A percentile compares a stretch with the other conserved stretches of the same genome.
These are phyloP conservation scores for Colletotrichum godetiae DNA, from an alignment of 2,329 filamentous ascomycete species.

Conservation along the genomic window DNA sequence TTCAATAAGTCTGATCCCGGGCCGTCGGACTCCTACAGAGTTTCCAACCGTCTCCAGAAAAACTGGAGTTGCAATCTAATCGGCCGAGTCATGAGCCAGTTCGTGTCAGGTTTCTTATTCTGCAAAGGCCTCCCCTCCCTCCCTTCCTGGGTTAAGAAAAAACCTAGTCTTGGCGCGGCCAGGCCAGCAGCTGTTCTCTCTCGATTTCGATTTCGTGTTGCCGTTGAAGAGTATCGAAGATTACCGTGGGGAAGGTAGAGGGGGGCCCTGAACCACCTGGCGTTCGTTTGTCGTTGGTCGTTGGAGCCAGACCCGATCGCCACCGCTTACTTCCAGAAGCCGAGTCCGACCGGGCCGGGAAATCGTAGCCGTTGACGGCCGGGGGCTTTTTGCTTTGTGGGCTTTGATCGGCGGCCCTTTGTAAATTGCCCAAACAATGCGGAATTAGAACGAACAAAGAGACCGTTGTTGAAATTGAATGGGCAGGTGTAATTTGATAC, in stretches of 20 bases:
- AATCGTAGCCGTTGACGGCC: background rate
- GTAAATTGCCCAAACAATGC: background rate
- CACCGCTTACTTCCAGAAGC: background rate
- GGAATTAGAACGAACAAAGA: background rate
- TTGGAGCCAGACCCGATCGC: background rate
- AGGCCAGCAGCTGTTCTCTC: too few species aligned
- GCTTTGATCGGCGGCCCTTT: conserved; percentile 3
- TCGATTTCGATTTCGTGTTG: background rate
- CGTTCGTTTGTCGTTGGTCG: background rate
- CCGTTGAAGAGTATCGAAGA: background rate
- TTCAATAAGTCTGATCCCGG: conserved; percentile 22
- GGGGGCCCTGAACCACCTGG: too few species aligned
- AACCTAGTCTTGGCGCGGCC: background rate
- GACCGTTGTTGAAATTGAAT: background rate
- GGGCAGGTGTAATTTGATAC: background rate
- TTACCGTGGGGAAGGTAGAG: background rate
- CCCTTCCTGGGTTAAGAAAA: background rate
- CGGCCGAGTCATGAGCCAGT: conserved; percentile 27
- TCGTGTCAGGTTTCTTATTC: conserved; percentile 24
- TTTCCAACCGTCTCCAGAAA: conserved; percentile 14
- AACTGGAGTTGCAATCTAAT: conserved; percentile 26
- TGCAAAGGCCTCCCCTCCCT: background rate
- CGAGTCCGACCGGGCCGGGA: conserved; percentile 9
- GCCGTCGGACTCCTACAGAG: conserved; percentile 8
- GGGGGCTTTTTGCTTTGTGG: background rate